Base-by-base conservation (phyloP, 2,329 filamentous ascomycete species). In the Helicocarpus griseus region DNA sequence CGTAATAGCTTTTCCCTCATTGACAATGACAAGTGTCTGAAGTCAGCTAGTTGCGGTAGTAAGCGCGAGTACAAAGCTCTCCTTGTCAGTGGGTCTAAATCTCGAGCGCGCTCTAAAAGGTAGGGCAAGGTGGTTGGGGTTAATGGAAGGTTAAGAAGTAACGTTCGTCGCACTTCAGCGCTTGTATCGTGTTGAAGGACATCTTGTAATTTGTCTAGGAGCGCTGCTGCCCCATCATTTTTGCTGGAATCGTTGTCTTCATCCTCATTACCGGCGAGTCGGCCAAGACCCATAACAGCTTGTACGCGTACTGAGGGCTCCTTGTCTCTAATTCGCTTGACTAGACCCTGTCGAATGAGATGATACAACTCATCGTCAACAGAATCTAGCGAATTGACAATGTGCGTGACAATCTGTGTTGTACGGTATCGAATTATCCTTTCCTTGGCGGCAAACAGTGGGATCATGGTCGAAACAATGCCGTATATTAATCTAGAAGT, bases 1-100 rank as follows among this genome's bases (percentile, higher is more conserved):
- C 93, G 82, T 26, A 98, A 78, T 29, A 98, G 77, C 69, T 97
- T 97, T 69, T 98, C 93, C 63, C 93, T 79, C 83, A 97, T 95
- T 1, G 87, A 89, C 22, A 98, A 77, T 9, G 89, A 95, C 49
- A 98, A 73, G 69, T 96, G 89, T 50, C 93, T 82, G 70, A 98
- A 98, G 69, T 98, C 93, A 11, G 90, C 93, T 0, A 98, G 75
- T 0, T 86, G 86, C 1, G 93, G 93, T 4, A 98, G 74, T 5
- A 98, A 76, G 33, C 87, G 82, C 1, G 90, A 86, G 65, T 97
- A 98, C 2, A 98, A 78, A 8, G 89, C 86, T 54, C 90, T 79
- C 54, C 93, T 79, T 3, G 90, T 97, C 5, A 83, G 79, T 3
- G 87, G 79, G 66, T 98, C 93, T 52, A 89, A 79, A 65, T 98